These are phyloP conservation scores for Phanerochaete carnosa DNA, from an alignment of 768 basidiomycete genomes.

Conservation along the genomic window DNA sequence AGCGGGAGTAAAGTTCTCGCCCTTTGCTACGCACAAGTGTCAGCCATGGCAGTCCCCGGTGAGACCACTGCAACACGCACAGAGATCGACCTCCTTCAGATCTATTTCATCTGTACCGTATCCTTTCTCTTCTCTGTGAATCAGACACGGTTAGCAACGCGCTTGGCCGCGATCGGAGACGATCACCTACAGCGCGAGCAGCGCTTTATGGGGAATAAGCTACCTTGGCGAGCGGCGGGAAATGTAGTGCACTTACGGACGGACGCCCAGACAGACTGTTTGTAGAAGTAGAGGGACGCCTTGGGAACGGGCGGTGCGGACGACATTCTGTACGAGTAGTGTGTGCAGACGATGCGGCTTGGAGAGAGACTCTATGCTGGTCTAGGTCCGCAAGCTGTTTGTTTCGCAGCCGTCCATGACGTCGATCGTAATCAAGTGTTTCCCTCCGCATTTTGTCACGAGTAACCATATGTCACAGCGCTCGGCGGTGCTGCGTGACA, in stretches of 20 bases:
- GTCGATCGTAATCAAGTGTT: not conserved
- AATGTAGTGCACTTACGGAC: slow-evolving; percentile 42
- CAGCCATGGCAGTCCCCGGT: not conserved
- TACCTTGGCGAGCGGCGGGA: not conserved
- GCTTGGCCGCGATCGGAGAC: not conserved
- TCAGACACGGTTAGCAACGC: not conserved
- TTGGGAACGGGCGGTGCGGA: slow-evolving; percentile 45
- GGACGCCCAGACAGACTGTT: slow-evolving; percentile 59
- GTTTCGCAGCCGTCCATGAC: slow-evolving; percentile 1
- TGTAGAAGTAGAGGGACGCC: slow-evolving; percentile 76
- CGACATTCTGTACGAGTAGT: not conserved
- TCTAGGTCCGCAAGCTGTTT: not conserved
- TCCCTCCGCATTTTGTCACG: not conserved
- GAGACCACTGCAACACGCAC: slow-evolving; percentile 30
- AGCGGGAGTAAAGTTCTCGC: slow-evolving; percentile 73
- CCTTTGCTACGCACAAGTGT: slow-evolving; percentile 47
- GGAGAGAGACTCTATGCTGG: not conserved
- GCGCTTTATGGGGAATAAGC: slow-evolving; percentile 32
- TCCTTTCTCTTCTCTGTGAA: slow-evolving; percentile 66
- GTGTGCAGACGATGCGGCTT: not conserved
- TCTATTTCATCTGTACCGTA: slow-evolving; percentile 77
- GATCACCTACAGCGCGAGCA: slow-evolving; percentile 51
- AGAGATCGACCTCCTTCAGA: slow-evolving; percentile 62
- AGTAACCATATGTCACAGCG: not conserved
- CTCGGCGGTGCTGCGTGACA: not conserved